Percentiles rank a stretch among this genome's conserved stretches.
phyloP scores from a whole-genome alignment of 31 red algal genomes.

The Bonnemaisonia californica region DNA sequence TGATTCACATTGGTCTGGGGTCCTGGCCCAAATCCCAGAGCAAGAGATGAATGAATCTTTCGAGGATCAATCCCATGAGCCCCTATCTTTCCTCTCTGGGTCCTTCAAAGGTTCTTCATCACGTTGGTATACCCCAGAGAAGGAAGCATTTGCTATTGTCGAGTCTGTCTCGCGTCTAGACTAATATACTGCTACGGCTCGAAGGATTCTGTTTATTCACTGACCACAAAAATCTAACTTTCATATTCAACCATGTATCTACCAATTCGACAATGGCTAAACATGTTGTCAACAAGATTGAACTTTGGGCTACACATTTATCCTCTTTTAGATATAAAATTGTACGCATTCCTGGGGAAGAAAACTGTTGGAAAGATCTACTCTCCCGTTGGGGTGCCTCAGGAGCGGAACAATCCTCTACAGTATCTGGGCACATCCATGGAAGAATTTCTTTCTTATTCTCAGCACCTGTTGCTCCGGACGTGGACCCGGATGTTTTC shows the following conservation, averaged over 20 bases:
- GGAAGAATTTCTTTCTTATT: neutral
- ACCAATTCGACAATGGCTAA: neutral
- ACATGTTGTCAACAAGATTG: neutral
- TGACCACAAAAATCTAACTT: slow-evolving; percentile 13
- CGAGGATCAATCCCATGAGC: slow-evolving; percentile 14
- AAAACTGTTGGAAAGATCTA: neutral
- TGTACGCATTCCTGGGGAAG: neutral
- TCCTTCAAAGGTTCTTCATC: slow-evolving; percentile 11
- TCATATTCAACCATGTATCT: neutral
- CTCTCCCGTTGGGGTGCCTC: slow-evolving; percentile 1
- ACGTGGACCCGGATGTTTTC: neutral
- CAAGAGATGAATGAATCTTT: slow-evolving; percentile 1
- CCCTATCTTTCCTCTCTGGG: slow-evolving; percentile 20
- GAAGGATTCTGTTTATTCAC: slow-evolving; percentile 11
- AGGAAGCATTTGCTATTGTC: neutral
- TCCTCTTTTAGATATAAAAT: neutral
- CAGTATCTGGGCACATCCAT: too few relatives aligned
- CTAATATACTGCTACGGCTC: neutral
- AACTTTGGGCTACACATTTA: neutral
- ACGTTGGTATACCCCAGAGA: slow-evolving; percentile 1
- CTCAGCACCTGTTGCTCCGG: neutral
- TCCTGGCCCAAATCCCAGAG: slow-evolving; percentile 20
- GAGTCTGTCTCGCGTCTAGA: neutral
- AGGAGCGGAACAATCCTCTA: too few relatives aligned
- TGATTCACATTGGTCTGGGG: slow-evolving; percentile 9